Evolutionary conservation across 306 rosid species (phyloP).

Genomic region (Betula pendula): DNA sequence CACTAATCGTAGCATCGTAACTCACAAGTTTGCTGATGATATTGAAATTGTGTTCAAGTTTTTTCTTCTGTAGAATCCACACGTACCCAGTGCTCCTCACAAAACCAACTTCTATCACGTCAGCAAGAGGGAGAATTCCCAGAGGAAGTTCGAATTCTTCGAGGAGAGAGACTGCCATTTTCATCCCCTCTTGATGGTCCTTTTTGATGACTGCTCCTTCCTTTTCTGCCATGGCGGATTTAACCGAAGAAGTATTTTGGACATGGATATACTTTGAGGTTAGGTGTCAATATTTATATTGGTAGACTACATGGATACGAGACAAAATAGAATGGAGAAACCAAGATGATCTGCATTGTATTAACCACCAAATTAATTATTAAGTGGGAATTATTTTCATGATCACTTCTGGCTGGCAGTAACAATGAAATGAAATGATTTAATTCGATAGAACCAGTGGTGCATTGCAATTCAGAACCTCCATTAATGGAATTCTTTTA

Average conservation of each 20-base stretch:
- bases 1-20: slow-evolving; percentile 57
- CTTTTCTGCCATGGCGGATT: slow-evolving; percentile 18
- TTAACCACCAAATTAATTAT: slow-evolving; percentile 21
- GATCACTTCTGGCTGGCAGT: background rate
- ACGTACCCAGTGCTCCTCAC: slow-evolving; percentile 73
- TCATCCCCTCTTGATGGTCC: slow-evolving; percentile 72
- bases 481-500: too few relatives aligned
- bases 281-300: slow-evolving; percentile 19
- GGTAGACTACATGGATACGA: background rate
- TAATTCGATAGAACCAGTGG: too few relatives aligned
- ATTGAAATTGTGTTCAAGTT: slow-evolving; percentile 83
- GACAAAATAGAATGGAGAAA: slow-evolving; percentile 40
- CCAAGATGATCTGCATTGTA: slow-evolving; percentile 31
- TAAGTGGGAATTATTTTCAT: too few relatives aligned
- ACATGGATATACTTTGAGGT: slow-evolving; percentile 5
- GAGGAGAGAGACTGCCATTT: slow-evolving; percentile 52
- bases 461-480: too few relatives aligned
- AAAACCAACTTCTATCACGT: slow-evolving; percentile 71
- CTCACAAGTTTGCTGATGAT: slow-evolving; percentile 73
- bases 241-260: background rate
- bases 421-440: too few relatives aligned
- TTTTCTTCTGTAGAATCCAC: slow-evolving; percentile 82
- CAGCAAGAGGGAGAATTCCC: slow-evolving; percentile 72
- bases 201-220: slow-evolving; percentile 73
- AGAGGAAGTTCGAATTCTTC: slow-evolving; percentile 68